Evolutionary conservation across 129 eudicot species (phyloP), one percentile per base, ranked within the genome.

Genomic region (Tagetes erecta): DNA sequence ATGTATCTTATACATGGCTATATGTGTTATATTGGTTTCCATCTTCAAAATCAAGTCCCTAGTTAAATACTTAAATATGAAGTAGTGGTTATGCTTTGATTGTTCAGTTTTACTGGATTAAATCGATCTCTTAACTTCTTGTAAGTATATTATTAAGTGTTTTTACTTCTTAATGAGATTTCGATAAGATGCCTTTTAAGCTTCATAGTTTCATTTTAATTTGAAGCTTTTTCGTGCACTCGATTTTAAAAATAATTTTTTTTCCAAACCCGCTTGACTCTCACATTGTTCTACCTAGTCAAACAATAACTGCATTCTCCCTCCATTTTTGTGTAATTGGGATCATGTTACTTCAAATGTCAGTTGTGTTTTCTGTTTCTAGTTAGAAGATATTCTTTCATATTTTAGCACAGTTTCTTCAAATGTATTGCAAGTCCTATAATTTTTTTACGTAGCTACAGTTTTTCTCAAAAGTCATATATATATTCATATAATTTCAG

Each of bases 121-220:
- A 52, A 49, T n/a, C 10, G 27, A 6, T 55, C 35, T 20, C 34
- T 8, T 58, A 58, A 30, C 1, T 30, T 58, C 39, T 33, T 33
- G 65, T 58, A 33, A 8, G 40, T 11, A 33, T 67, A 42, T 67
- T 14, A 41, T 45, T 42, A 8, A 67, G 7, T 30, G 71, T 42
- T 37, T 8, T 40, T 6, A 40, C 44, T 20, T 44, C 49, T 67
- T 67, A 67, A 20, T 67, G 71, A 42, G 71, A 38, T 67, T 67
- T 45, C 3, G 3, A 42, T 33, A 67, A 31, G 56, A 42, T 67
- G 57, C 31, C 57, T 27, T 37, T 64, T 63, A 37, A 3, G 10
- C n/a, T 34, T 59, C 35, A 35, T 33, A 35, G 6, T 35, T 41
- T 34, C 3, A 35, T 59, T 35, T 41, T 34, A 0, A 35, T 59